Conservation (phyloP, 768 basidiomycete genomes). For the Termitomyces sp. region DNA sequence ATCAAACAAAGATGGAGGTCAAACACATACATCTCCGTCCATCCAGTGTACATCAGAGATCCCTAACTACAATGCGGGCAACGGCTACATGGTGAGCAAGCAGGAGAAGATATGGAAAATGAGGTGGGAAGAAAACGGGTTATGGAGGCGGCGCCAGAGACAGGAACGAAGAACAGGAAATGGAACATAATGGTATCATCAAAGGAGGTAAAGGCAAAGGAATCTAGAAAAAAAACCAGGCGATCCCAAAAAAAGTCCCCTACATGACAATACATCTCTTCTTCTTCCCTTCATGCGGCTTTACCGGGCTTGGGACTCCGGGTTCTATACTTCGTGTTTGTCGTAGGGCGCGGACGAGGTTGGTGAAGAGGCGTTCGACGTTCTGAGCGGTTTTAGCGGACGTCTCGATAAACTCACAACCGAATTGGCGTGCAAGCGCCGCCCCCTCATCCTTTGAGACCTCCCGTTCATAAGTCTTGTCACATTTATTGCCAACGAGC, state of each 20-base stretch:
- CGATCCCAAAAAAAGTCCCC: conserved; percentile 59
- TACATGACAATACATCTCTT: conserved; percentile 78
- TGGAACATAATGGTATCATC: conserved; percentile 70
- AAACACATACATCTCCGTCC: conserved; percentile 22
- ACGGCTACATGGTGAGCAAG: conserved; percentile 16
- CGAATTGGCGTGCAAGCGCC: conserved; percentile 73
- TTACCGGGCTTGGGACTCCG: conserved; percentile 33
- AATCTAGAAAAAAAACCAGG: conserved; percentile 40
- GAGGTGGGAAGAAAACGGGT: conserved; percentile 19
- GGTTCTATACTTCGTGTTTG: conserved; percentile 56
- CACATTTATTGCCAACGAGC: conserved; percentile 95
- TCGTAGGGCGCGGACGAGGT: conserved; percentile 79
- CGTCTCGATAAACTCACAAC: conserved; percentile 94
- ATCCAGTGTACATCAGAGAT: conserved; percentile 30
- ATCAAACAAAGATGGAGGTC: conserved; percentile 21
- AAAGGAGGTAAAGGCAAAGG: conserved; percentile 60
- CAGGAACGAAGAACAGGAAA: conserved; percentile 24
- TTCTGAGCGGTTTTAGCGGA: conserved; percentile 94
- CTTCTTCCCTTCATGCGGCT: conserved; percentile 34
- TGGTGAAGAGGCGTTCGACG: conserved; percentile 86
- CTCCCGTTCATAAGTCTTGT: conserved; percentile 87
- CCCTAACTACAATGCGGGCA: conserved; percentile 22
- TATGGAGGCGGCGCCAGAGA: conserved; percentile 23
- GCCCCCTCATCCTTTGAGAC: conserved; percentile 88
- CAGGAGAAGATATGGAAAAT: conserved; percentile 20